Percentiles rank a stretch among this genome's conserved stretches.
These are phyloP conservation scores for Protea cynaroides DNA, from an alignment of 164 flowering plant genomes.

Conservation along the genomic window DNA sequence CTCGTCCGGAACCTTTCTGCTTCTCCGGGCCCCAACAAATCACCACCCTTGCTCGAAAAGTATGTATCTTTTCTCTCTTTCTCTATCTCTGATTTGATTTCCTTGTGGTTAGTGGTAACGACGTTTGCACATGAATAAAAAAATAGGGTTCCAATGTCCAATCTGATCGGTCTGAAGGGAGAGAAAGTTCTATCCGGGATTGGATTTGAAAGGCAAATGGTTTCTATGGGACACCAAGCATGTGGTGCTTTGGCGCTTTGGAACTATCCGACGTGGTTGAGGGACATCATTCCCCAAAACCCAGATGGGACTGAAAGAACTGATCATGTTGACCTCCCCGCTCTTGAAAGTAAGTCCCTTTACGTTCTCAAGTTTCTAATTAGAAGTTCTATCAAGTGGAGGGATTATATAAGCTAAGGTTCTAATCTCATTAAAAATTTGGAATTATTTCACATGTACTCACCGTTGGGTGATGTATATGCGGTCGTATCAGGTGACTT, in stretches of 20 bases:
- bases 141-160: conserved; percentile 29
- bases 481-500: no score
- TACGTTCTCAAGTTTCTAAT: no score
- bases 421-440: no score
- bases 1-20: conserved; percentile 21
- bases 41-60: conserved; percentile 23
- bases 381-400: no score
- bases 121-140: neutral
- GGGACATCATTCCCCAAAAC: conserved; percentile 29
- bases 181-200: conserved; percentile 21
- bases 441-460: no score
- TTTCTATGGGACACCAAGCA: conserved; percentile 51
- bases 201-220: conserved; percentile 28
- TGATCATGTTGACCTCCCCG: conserved; percentile 34
- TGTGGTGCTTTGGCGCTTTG: conserved; percentile 36
- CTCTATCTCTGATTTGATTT: neutral
- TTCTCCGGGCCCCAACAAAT: conserved; percentile 23
- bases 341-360: conserved; percentile 27
- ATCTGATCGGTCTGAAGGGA: conserved; percentile 36
- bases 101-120: neutral
- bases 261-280: conserved; percentile 37
- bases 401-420: no score
- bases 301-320: conserved; percentile 27
- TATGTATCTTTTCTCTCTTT: conserved; percentile 6
- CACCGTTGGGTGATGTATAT: no score